phyloP scores from a whole-genome alignment of 441 rosid species.

The Mallotus japonicus region DNA sequence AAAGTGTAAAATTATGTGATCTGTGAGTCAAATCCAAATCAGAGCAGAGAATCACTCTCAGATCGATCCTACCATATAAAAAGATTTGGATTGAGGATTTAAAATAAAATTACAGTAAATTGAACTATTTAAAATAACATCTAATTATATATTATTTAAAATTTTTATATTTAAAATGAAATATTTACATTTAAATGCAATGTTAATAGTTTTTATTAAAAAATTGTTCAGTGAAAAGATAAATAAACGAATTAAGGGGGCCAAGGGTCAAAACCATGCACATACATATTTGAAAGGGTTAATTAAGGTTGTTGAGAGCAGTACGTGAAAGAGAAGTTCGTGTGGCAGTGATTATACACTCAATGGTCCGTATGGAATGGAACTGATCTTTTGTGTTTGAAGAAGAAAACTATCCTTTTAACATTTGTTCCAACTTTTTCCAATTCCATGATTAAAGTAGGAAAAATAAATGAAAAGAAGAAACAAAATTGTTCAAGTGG shows the following conservation, averaged over 20 bases:
- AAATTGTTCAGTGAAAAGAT: neutral
- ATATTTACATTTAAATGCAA: too few relatives aligned
- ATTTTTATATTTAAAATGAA: too few relatives aligned
- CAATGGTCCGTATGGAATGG: constrained; percentile 34
- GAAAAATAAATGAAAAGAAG: neutral
- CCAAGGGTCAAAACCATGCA: constrained; percentile 10
- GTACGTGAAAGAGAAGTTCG: constrained; percentile 2
- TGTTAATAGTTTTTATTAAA: too few relatives aligned
- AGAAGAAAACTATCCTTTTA: constrained; percentile 13
- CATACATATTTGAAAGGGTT: too few relatives aligned
- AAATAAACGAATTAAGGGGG: neutral
- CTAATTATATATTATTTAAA: too few relatives aligned
- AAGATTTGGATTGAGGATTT: too few relatives aligned
- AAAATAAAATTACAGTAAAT: too few relatives aligned
- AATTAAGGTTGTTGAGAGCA: neutral
- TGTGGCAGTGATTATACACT: constrained; percentile 38
- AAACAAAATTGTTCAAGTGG: neutral
- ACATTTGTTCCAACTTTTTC: constrained; percentile 28
- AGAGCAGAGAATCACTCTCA: too few relatives aligned
- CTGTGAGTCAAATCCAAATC: too few relatives aligned
- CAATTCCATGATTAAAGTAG: constrained; percentile 21
- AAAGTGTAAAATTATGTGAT: too few relatives aligned
- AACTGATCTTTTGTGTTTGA: constrained; percentile 20
- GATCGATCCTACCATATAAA: too few relatives aligned
- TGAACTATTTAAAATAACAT: too few relatives aligned